Evolutionary conservation across 225 moss, liverwort and hornwort species (phyloP).

Genomic region (Polytrichum formosum): DNA sequence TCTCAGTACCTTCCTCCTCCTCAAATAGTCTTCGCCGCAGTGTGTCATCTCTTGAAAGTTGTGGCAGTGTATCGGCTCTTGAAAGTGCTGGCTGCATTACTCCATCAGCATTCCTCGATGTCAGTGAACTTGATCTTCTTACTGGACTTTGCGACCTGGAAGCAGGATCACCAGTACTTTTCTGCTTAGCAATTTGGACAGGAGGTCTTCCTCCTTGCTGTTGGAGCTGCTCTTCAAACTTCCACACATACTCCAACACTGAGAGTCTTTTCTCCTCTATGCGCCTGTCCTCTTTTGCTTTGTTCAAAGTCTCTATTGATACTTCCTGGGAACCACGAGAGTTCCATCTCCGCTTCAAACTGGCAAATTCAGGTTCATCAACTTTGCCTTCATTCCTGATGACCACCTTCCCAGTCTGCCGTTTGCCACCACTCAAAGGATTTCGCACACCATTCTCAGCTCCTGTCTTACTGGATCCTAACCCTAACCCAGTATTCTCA

Average conservation of each 20-base stretch:
- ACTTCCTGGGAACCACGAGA: constrained; percentile 19
- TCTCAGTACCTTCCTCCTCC: constrained; percentile 10
- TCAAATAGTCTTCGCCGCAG: constrained; percentile 24
- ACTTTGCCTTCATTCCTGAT: constrained; percentile 15
- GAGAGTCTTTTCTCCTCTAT: constrained; percentile 67
- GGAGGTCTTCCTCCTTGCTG: constrained; percentile 40
- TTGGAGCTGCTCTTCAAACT: constrained; percentile 78
- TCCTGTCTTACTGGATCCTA: constrained; percentile 9
- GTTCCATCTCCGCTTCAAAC: constrained; percentile 33
- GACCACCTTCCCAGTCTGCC: constrained; percentile 13
- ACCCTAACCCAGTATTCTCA: constrained; percentile 12
- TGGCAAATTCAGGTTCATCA: constrained; percentile 14
- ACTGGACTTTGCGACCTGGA: constrained; percentile 1
- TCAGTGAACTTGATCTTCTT: constrained; percentile 15
- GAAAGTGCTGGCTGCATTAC: too few relatives aligned
- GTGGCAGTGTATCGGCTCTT: constrained; percentile 4
- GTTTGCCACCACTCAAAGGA: constrained; percentile 1
- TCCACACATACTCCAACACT: constrained; percentile 76
- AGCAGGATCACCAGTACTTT: constrained; percentile 16
- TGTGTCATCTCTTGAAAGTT: constrained; percentile 16
- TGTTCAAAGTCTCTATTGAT: constrained; percentile 18
- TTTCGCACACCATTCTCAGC: constrained; percentile 10
- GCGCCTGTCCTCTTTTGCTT: constrained; percentile 42
- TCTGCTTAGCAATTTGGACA: constrained; percentile 20
- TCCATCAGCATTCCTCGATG: background rate